A percentile compares a stretch with the other conserved stretches of the same genome.
phyloP scores from a whole-genome alignment of 2,329 filamentous ascomycete genomes.

The Xylariales sp. region DNA sequence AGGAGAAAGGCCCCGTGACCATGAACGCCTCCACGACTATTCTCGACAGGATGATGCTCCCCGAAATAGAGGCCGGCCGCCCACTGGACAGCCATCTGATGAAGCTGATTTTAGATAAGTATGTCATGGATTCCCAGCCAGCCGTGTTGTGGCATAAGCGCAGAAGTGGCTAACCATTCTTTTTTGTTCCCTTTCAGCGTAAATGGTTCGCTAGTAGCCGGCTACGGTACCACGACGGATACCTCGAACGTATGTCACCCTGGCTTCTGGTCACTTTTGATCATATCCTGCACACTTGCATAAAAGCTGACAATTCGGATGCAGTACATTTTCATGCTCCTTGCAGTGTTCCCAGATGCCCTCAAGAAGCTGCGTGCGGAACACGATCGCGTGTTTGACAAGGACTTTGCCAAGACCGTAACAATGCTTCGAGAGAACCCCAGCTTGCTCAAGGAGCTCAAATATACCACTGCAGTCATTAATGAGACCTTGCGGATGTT shows the following conservation, averaged over 20 bases:
- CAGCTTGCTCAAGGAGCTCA: constrained; percentile 2
- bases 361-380: background rate
- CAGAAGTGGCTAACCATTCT: background rate
- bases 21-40: too few relatives aligned
- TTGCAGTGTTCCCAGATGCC: background rate
- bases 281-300: background rate
- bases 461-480: constrained; percentile 5
- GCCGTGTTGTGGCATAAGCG: too few relatives aligned
- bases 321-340: background rate
- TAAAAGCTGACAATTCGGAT: background rate
- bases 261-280: too few relatives aligned
- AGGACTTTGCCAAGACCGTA: background rate
- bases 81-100: too few relatives aligned
- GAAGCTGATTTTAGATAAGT: too few relatives aligned
- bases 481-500: constrained; percentile 3
- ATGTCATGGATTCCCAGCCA: too few relatives aligned
- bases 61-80: too few relatives aligned
- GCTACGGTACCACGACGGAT: too few relatives aligned
- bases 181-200: background rate
- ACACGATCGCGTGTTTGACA: background rate
- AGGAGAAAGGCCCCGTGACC: too few relatives aligned
- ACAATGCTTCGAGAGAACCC: background rate
- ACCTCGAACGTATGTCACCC: too few relatives aligned
- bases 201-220: background rate
- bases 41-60: too few relatives aligned